A percentile compares a stretch with the other conserved stretches of the same genome.
Conservation (phyloP, 257 asterid genomes). For the Petrea volubilis region DNA sequence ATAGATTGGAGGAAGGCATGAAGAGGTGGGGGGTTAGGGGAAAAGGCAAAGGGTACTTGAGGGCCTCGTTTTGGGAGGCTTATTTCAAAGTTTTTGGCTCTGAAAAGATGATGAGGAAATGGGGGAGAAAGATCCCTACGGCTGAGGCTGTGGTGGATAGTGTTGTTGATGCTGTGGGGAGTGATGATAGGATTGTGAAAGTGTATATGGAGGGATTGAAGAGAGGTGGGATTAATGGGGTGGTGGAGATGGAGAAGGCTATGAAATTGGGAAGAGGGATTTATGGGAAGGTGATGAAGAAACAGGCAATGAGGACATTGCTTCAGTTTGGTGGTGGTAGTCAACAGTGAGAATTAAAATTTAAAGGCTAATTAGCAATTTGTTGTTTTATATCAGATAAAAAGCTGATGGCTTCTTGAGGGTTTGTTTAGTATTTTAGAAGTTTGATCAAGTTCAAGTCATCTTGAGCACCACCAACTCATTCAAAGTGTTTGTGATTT, state of each 20-base stretch:
- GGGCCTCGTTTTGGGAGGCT: conserved; percentile 87
- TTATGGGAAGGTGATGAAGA: conserved; percentile 84
- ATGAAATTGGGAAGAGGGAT: conserved; percentile 81
- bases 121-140: conserved; percentile 71
- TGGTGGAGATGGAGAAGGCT: conserved; percentile 69
- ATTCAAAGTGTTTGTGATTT: background rate
- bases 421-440: background rate
- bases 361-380: background rate
- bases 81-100: conserved; percentile 53
- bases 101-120: conserved; percentile 61
- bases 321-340: conserved; percentile 35
- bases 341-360: conserved; percentile 26
- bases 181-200: conserved; percentile 69
- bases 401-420: background rate
- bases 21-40: conserved; percentile 73
- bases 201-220: conserved; percentile 51
- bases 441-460: conserved; percentile 24
- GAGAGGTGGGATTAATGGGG: conserved; percentile 52
- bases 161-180: conserved; percentile 65
- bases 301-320: conserved; percentile 63
- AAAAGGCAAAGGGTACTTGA: conserved; percentile 67
- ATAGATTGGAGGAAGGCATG: conserved; percentile 75
- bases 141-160: conserved; percentile 61
- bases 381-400: background rate
- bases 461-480: conserved; percentile 23